A percentile compares a stretch with the other conserved stretches of the same genome.
Evolutionary conservation across 2,329 filamentous ascomycete species (phyloP).

Genomic region (Clarireedia monteithiana): DNA sequence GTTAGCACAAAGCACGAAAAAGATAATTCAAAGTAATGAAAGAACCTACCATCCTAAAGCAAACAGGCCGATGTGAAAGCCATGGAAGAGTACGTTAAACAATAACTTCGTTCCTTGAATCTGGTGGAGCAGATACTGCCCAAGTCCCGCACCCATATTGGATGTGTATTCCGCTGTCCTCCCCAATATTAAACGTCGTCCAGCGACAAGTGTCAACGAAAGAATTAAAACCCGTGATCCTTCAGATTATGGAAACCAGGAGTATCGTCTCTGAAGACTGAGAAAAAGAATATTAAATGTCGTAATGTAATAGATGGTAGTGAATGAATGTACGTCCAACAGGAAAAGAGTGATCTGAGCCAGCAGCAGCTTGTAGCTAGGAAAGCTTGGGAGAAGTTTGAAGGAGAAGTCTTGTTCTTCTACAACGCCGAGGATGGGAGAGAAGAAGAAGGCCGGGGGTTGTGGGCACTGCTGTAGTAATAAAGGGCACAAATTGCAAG

Average conservation of each 20-base stretch:
- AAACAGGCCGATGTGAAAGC: conserved; percentile 71
- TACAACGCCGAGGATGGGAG: conserved; percentile 34
- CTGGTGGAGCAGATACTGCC: conserved; percentile 47
- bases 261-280: background rate
- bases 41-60: conserved; percentile 69
- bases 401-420: conserved; percentile 36
- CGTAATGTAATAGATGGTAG: conserved; percentile 19
- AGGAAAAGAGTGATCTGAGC: conserved; percentile 48
- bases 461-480: conserved; percentile 25
- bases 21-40: background rate
- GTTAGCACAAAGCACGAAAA: background rate
- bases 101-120: conserved; percentile 62
- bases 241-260: background rate
- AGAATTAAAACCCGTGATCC: background rate
- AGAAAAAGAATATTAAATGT: conserved; percentile 22
- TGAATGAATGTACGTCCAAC: conserved; percentile 29
- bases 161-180: conserved; percentile 16
- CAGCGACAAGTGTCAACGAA: conserved; percentile 39
- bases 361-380: conserved; percentile 41
- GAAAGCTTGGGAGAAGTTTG: conserved; percentile 28
- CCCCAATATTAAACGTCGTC: conserved; percentile 41
- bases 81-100: conserved; percentile 79
- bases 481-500: conserved; percentile 10
- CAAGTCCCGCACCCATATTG: conserved; percentile 26
- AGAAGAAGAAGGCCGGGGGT: conserved; percentile 29